phyloP scores from a whole-genome alignment of 2,329 filamentous ascomycete genomes.

The Fusarium hostae region DNA sequence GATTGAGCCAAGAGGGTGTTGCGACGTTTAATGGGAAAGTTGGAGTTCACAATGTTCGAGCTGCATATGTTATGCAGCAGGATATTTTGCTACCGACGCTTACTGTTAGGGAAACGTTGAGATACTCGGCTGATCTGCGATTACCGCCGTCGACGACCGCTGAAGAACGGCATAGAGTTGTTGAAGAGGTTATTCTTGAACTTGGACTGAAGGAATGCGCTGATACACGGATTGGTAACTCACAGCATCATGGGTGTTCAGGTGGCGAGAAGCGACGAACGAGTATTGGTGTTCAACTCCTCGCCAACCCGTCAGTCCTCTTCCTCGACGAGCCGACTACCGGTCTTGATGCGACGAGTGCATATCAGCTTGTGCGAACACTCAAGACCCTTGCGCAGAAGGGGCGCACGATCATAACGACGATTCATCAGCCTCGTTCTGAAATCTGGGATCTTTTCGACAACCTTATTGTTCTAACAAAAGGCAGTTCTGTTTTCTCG shows the following conservation, averaged over 20 bases:
- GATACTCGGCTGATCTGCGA: conserved; percentile 77
- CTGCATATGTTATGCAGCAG: conserved; percentile 81
- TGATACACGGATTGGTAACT: conserved; percentile 77
- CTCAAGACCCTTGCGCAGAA: conserved; percentile 74
- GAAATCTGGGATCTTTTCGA: conserved; percentile 85
- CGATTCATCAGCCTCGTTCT: conserved; percentile 80
- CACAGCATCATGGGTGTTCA: conserved; percentile 78
- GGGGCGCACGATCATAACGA: conserved; percentile 77
- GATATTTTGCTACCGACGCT: conserved; percentile 78
- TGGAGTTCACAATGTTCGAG: conserved; percentile 65
- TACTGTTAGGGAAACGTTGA: conserved; percentile 79
- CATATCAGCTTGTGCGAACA: conserved; percentile 77
- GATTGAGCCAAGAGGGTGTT: conserved; percentile 63
- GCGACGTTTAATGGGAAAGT: conserved; percentile 70
- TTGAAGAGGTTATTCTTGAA: conserved; percentile 81
- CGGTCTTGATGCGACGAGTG: conserved; percentile 80
- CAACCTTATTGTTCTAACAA: conserved; percentile 74
- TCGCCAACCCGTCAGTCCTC: conserved; percentile 81
- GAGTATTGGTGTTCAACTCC: conserved; percentile 80
- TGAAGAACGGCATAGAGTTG: conserved; percentile 69
- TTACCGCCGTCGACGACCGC: conserved; percentile 70
- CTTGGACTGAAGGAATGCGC: conserved; percentile 82
- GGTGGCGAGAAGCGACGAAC: conserved; percentile 82
- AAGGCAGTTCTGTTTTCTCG: conserved; percentile 75
- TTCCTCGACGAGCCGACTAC: conserved; percentile 86